phyloP scores from a whole-genome alignment of 768 basidiomycete species.

The Amanita thiersii region DNA sequence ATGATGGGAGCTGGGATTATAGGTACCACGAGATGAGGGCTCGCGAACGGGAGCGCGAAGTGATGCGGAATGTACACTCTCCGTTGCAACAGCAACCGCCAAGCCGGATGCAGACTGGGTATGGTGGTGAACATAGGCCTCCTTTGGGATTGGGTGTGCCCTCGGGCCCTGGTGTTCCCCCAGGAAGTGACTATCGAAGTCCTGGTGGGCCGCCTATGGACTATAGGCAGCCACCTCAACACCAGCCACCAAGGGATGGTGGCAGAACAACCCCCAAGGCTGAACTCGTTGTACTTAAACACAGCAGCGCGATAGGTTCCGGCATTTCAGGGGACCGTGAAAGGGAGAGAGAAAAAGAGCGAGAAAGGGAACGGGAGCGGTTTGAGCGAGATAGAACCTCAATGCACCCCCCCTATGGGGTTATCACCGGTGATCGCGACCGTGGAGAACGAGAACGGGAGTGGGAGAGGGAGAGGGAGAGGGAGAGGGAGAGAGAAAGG shows the following conservation, averaged over 20 bases:
- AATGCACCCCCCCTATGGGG: constrained; percentile 10
- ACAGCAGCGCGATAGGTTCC: constrained; percentile 5
- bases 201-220: constrained; percentile 2
- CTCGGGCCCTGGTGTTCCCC: constrained; percentile 1
- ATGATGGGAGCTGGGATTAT: constrained; percentile 12
- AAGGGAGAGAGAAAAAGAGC: constrained; percentile 13
- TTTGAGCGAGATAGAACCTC: constrained; percentile 11
- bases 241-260: constrained; percentile 17
- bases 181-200: constrained; percentile 3
- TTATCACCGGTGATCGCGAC: constrained; percentile 12
- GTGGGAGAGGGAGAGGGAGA: constrained; percentile 12
- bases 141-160: background rate
- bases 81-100: background rate
- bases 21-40: constrained; percentile 15
- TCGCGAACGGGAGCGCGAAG: constrained; percentile 25
- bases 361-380: constrained; percentile 15
- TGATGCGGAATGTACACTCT: background rate
- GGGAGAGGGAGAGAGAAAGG: constrained; percentile 15
- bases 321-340: constrained; percentile 18
- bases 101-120: background rate
- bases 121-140: background rate
- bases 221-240: constrained; percentile 2
- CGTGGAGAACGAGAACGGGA: constrained; percentile 11
- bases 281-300: constrained; percentile 9
- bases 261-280: constrained; percentile 22